Base-by-base conservation (phyloP, 345 rosid species). In the Kandelia obovata region DNA sequence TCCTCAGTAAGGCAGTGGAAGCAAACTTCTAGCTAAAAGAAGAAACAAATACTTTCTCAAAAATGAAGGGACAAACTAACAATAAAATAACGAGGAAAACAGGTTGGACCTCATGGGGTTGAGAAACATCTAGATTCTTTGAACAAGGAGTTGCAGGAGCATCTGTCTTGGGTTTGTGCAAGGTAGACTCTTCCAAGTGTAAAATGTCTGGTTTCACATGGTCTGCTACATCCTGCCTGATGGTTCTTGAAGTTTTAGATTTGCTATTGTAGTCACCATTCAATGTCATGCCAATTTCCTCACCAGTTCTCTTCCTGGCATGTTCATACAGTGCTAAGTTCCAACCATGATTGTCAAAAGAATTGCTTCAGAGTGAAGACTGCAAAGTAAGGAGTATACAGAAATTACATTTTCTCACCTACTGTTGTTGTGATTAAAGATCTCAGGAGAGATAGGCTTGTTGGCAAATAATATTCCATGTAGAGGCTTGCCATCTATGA, bases 391-490 rank as follows among this genome's bases (percentile, higher is more conserved):
- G 7, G 51, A 67, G 21, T 27, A 35, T 53, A 43, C 35, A 62
- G 63, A 64, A 47, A 56, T 43, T 35, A 11, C 61, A 67, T 32
- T 66, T 73, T 37, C 85, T 73, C 66, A 87, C 92, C 88, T 83
- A 68, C 75, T 79, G 71, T 77, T 77, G 62, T 71, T 78, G 58
- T 73, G 77, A 78, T 68, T 63, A 63, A 68, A 61, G 65, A 79
- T 32, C 31, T 57, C 75, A 73, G 75, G 32, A 37, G 84, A 61
- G 66, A 59, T 75, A 35, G 84, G 86, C 69, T 86, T 92, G 85
- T 83, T 87, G 59, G 91, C 73, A 81, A 96, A 89, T 73, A 96
- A 59, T 73, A 96, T 80, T 67, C 99, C 98, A 62, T 89, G 91
- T 26, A 96, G 85, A 79, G 87, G 80, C 83, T 85, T 92, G 67